These are phyloP conservation scores for Yamadazyma aaseri DNA, from an alignment of 1,139 yeast species.

Conservation along the genomic window DNA sequence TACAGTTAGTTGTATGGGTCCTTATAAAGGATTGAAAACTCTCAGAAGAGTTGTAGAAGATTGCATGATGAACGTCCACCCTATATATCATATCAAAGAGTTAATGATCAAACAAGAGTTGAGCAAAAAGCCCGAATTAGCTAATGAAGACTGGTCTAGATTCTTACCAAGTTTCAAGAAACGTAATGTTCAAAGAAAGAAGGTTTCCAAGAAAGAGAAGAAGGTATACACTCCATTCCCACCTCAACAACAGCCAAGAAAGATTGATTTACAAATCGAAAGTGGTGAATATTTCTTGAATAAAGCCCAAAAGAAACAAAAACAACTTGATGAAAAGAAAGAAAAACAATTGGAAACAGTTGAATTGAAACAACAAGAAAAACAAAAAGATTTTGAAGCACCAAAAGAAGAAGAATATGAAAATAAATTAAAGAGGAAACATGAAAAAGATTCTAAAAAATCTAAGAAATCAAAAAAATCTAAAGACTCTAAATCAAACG, in stretches of 20 bases:
- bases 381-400: conserved; percentile 77
- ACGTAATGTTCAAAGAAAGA: conserved; percentile 92
- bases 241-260: conserved; percentile 95
- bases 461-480: conserved; percentile 17
- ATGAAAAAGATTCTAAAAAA: conserved; percentile 19
- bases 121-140: conserved; percentile 91
- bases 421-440: conserved; percentile 24
- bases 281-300: conserved; percentile 97
- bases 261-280: conserved; percentile 95
- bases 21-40: conserved; percentile 88
- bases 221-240: conserved; percentile 98
- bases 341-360: conserved; percentile 74
- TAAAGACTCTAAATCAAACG: too few relatives aligned
- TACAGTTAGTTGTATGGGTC: conserved; percentile 97
- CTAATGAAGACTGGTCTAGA: conserved; percentile 95
- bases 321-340: conserved; percentile 72
- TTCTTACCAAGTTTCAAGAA: conserved; percentile 96
- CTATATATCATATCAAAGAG: conserved; percentile 95
- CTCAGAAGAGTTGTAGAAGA: conserved; percentile 94
- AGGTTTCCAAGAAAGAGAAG: conserved; percentile 69
- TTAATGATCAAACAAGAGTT: conserved; percentile 95
- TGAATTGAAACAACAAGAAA: conserved; percentile 63
- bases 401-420: conserved; percentile 71
- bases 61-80: conserved; percentile 95
- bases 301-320: conserved; percentile 73